Base-by-base conservation (phyloP, 2,329 filamentous ascomycete genomes). In the Cordyceps cateniannulata region DNA sequence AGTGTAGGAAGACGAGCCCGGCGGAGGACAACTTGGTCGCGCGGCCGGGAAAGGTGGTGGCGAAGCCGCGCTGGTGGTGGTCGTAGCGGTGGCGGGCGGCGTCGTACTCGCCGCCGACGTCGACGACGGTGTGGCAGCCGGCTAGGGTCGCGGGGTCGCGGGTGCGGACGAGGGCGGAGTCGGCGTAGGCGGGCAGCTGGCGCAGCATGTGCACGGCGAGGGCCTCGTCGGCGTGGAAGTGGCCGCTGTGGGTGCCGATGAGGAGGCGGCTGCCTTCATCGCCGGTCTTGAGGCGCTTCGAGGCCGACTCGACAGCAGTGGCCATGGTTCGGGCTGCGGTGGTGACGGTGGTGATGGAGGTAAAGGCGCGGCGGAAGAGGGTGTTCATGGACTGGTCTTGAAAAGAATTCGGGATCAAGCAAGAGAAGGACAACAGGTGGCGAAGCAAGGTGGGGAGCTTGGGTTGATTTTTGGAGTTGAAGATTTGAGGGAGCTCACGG, bases 211-310 rank as follows among this genome's bases (percentile, higher is more conserved):
- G 92, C 65, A 99, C 93, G 62, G 95, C 95, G 48, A 99, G 86
- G 63, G 95, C 93, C 79, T 99, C 95, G 76, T 99, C 95, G 73
- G 95, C 95, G 79, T 99, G 95, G 83, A 99, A 99, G 81, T 97
- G 92, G 67, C 95, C 95, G 78, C 89, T 97, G 84, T 99, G 95
- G 32, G 95, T 99, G 71, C 93, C 95, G 72, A 97, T 96, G 67
- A 86, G 77, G 65, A 88, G 16, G 38, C 16, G 66, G 54, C 48
- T 29, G 61, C 32, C 32, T 59, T 60, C 77, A 60, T 70, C 68
- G 63, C 84, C 81, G 68, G 88, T 90, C 83, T 96, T 96, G 73
- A 96, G 78, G 75, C 90, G 88, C 78, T 98, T 98, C 64, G 88
- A 77, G 69, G 87, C 83, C 71, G 79, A 83, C 80, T 90, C 84